Evolutionary conservation across 805 yeast genomes (phyloP), one percentile per base, ranked within the genome.

Genomic region (Hanseniaspora lindneri): DNA sequence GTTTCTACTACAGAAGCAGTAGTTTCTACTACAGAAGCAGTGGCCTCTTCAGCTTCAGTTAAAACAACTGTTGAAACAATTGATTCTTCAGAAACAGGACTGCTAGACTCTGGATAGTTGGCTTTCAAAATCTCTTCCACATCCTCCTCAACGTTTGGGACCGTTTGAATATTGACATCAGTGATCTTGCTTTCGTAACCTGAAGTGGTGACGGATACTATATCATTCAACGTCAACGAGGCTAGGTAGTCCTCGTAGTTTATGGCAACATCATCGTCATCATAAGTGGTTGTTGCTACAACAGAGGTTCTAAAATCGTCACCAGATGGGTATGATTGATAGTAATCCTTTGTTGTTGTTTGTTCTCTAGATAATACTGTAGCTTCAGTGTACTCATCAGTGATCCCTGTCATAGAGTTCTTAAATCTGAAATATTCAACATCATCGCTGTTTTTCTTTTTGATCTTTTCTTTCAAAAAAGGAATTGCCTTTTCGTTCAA

Each of bases 81-180:
- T n/a, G n/a, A n/a, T n/a, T n/a, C n/a, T n/a, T n/a, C n/a, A n/a
- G n/a, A n/a, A n/a, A n/a, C n/a, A n/a, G n/a, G n/a, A n/a, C n/a
- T n/a, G n/a, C n/a, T n/a, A n/a, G n/a, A n/a, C n/a, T n/a, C 16
- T 24, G n/a, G 21, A 11, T 24, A 10, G 10, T 28, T 29, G 14
- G 36, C 29, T 5, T 30, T 41, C 21, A 32, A 23, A 34, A 32
- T 34, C 27, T n/a, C 34, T 35, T 44, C 49, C 10, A 14, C 49
- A 21, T 39, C 36, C 27, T 42, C 47, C 19, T 39, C 30, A 17
- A 28, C 52, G 8, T 19, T 37, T 10, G 58, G 53, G 29, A 49
- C 44, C 3, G 54, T 51, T 4, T 39, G 47, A 5, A 48, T 54
- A 16, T 44, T 37, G 24, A 17, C 32, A 19, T 28, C 47, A 5